Evolutionary conservation across 495 filamentous ascomycete species (phyloP), one percentile per base, ranked within the genome.

Genomic region (Stereocaulon alpinum): DNA sequence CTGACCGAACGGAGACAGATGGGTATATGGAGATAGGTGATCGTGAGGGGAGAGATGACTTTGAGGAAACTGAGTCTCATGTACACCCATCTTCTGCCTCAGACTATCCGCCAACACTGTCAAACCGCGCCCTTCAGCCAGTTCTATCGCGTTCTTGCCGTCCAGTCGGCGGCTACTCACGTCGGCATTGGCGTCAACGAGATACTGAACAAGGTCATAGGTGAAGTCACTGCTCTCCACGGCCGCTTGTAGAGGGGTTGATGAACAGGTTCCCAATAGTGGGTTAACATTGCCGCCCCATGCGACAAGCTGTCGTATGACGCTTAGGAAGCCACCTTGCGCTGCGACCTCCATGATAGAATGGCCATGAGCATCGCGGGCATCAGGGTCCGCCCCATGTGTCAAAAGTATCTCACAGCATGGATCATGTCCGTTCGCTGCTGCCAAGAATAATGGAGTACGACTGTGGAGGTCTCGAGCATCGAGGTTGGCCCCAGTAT

Each of bases 161-260:
- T 49, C 47, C 47, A 3, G 5, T 44, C 55, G 27, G 6, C 0
- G 27, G 6, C 18, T 17, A n/a, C 20, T 27, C 55, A 58, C 55
- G n/a, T 20, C 14, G 4, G 55, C 43, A 15, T 24, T n/a, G 44
- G 15, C 15, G 11, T 40, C 29, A 20, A 58, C 40, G 18, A 58
- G 55, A 49, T 49, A 42, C 11, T 17, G 29, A 17, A 49, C 32
- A 49, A 58, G n/a, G 12, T 58, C 55, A 20, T 47, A 27, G 18
- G 29, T 49, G 55, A 58, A 49, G 1, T 58, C 22, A 20, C 22
- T 34, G 43, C 55, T 58, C 4, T 58, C 42, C 5, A 58, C 22
- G 2, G 55, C 55, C 12, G 55, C 55, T 49, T 58, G 55, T 12
- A 58, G 32, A 15, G 55, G 55, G 4, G 43, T 37, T 17, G 55